Percentiles rank a stretch among this genome's conserved stretches.
phyloP scores from a whole-genome alignment of 345 rosid genomes.

The Kernera saxatilis region DNA sequence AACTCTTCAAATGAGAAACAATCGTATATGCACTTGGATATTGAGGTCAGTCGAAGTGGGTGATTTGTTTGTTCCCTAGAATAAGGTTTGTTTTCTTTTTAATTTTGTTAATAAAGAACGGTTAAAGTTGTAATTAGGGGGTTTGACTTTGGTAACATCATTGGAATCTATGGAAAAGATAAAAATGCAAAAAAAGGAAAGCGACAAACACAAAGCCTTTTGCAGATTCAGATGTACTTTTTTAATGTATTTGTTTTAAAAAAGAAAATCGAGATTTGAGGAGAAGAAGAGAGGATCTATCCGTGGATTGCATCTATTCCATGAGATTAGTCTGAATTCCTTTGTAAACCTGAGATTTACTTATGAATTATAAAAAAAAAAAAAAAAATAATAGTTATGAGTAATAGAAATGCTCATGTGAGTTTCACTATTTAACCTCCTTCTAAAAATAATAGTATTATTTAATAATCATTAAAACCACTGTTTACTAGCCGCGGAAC shows the following conservation, averaged over 20 bases:
- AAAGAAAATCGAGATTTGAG: background rate
- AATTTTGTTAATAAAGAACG: background rate
- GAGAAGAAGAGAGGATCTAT: slow-evolving; percentile 1
- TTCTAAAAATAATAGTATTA: background rate
- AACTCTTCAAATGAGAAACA: background rate
- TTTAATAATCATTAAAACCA: background rate
- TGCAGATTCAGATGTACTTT: slow-evolving; percentile 16
- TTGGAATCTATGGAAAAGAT: slow-evolving; percentile 10
- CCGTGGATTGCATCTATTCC: no score
- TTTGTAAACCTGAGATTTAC: no score
- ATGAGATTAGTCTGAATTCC: no score
- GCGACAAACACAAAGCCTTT: slow-evolving; percentile 1
- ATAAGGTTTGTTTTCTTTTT: background rate
- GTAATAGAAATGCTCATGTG: background rate
- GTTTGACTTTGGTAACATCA: slow-evolving; percentile 25
- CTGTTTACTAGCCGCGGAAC: background rate
- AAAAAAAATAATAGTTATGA: no score
- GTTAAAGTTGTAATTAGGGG: background rate
- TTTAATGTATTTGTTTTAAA: background rate
- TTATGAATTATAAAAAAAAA: no score
- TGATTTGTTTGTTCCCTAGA: background rate
- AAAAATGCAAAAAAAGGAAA: background rate
- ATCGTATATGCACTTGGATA: background rate
- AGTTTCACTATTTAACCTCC: background rate
- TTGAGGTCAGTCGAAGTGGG: background rate